phyloP scores from a whole-genome alignment of 257 asterid species.

The Oldenlandia corymbosa region DNA sequence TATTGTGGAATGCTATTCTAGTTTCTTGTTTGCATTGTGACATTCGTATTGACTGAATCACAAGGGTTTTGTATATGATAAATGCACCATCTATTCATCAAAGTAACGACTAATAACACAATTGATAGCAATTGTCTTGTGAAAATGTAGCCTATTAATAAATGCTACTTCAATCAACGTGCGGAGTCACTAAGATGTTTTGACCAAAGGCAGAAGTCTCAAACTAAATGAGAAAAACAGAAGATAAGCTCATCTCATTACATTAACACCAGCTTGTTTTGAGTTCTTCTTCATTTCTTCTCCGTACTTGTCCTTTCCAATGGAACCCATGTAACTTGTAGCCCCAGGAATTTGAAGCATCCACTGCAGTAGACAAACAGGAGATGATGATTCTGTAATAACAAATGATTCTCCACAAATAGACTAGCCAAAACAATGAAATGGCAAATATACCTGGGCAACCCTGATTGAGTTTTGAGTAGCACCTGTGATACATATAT shows the following conservation, averaged over 20 bases:
- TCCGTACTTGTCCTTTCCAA: slow-evolving; percentile 74
- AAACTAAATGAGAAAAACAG: slow-evolving; percentile 1
- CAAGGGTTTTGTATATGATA: too few species aligned
- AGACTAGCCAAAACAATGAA: slow-evolving; percentile 8
- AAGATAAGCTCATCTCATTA: slow-evolving; percentile 18
- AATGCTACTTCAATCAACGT: too few species aligned
- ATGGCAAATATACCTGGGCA: slow-evolving; percentile 61
- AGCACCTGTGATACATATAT: slow-evolving; percentile 56
- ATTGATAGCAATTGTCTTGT: too few species aligned
- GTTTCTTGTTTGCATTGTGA: not conserved
- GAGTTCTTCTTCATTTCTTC: slow-evolving; percentile 91
- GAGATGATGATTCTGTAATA: slow-evolving; percentile 9
- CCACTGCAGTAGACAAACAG: slow-evolving; percentile 31
- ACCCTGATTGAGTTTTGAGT: slow-evolving; percentile 94
- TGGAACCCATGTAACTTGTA: slow-evolving; percentile 64
- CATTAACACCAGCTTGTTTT: slow-evolving; percentile 68
- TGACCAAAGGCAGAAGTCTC: too few species aligned
- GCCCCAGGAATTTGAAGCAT: slow-evolving; percentile 69
- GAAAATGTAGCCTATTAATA: too few species aligned
- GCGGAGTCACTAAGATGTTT: too few species aligned
- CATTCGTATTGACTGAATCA: too few species aligned
- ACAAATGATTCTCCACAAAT: not conserved
- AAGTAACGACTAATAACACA: too few species aligned
- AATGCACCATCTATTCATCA: too few species aligned
- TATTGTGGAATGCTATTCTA: not conserved